phyloP scores from a whole-genome alignment of 2,329 filamentous ascomycete species.

The Colletotrichum sansevieriae region DNA sequence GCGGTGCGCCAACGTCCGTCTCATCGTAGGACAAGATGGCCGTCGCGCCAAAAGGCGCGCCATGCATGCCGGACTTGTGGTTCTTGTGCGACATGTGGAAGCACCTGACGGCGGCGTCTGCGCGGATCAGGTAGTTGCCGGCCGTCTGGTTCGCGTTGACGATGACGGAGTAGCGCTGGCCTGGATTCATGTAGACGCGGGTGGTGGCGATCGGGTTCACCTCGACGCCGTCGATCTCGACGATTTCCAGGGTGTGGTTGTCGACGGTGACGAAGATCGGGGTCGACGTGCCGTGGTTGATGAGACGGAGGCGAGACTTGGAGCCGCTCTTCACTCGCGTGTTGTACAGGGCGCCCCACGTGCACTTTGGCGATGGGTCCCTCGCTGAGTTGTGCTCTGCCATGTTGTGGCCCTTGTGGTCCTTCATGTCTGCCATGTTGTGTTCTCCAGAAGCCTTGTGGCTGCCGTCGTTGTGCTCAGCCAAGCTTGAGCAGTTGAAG shows the following conservation, averaged over 20 bases:
- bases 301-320: slow-evolving; percentile 52
- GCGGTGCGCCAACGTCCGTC: slow-evolving; percentile 24
- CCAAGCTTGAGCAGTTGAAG: slow-evolving; percentile 49
- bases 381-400: slow-evolving; percentile 10
- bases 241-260: slow-evolving; percentile 52
- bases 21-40: slow-evolving; percentile 42
- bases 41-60: slow-evolving; percentile 37
- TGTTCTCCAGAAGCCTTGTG: slow-evolving; percentile 22
- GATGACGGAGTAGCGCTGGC: slow-evolving; percentile 55
- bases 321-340: slow-evolving; percentile 49
- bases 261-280: slow-evolving; percentile 56
- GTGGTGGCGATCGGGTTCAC: slow-evolving; percentile 49
- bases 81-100: slow-evolving; percentile 41
- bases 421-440: slow-evolving; percentile 21
- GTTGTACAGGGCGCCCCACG: slow-evolving; percentile 49
- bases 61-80: slow-evolving; percentile 29
- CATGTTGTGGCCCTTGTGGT: slow-evolving; percentile 20
- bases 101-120: slow-evolving; percentile 40
- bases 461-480: slow-evolving; percentile 42
- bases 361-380: slow-evolving; percentile 43
- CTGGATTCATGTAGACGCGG: slow-evolving; percentile 55
- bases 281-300: slow-evolving; percentile 55
- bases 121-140: slow-evolving; percentile 54
- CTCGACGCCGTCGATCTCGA: slow-evolving; percentile 57
- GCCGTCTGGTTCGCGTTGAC: slow-evolving; percentile 49